A percentile compares a stretch with the other conserved stretches of the same genome.
phyloP scores from a whole-genome alignment of 345 rosid species.

The Euclidium syriacum region DNA sequence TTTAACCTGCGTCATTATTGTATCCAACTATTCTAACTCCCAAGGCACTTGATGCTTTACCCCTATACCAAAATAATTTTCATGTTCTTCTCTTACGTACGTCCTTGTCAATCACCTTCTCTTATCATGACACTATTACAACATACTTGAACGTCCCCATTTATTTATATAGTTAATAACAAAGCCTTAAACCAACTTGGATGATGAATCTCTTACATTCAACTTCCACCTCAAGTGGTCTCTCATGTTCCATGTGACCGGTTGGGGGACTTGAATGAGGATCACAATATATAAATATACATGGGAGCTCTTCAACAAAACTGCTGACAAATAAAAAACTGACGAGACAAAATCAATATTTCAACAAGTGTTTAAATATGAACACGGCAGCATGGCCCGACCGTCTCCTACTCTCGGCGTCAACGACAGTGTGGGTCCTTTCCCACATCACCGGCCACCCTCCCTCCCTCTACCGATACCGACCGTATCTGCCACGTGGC shows the following conservation, averaged over 20 bases:
- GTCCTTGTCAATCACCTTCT: neutral
- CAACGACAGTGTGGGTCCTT: slow-evolving; percentile 29
- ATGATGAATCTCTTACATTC: neutral
- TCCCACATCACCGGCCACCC: neutral
- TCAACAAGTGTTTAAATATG: neutral
- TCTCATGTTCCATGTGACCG: slow-evolving; percentile 21
- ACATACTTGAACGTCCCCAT: neutral
- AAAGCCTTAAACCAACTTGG: no score
- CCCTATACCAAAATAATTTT: no score
- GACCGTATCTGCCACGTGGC: slow-evolving; percentile 21
- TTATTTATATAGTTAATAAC: neutral
- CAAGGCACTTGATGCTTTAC: no score
- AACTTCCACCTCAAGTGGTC: neutral
- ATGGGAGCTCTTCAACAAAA: neutral
- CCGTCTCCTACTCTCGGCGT: slow-evolving; percentile 18
- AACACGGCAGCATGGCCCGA: slow-evolving; percentile 28
- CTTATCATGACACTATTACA: neutral
- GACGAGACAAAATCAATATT: neutral
- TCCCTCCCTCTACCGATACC: neutral
- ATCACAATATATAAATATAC: neutral
- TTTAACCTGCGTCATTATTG: neutral
- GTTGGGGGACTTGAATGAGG: slow-evolving; percentile 8
- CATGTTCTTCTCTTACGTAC: neutral
- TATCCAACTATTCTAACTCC: slow-evolving; percentile 8
- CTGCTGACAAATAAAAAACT: neutral